Evolutionary conservation across 208 protist genomes (phyloP), one percentile per base, ranked within the genome.

Genomic region (Herpetomonas tarakana): DNA sequence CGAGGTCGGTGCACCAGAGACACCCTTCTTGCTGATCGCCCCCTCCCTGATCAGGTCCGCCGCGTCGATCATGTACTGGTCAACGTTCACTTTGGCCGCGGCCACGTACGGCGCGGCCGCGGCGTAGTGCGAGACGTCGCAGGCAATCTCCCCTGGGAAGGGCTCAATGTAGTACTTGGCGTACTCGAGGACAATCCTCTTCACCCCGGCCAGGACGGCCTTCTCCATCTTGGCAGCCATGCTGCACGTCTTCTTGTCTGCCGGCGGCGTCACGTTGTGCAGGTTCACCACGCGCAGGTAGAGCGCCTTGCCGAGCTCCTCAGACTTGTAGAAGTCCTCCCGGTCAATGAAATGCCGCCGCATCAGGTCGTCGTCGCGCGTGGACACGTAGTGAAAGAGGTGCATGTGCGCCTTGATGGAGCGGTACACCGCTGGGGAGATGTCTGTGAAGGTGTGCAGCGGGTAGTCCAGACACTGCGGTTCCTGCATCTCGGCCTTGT

Each of bases 51-150:
- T 30, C 12, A 59, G 50, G 3, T 65, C 38, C 11, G 61, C 12
- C 0, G 52, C 62, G 52, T 86, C 79, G 22, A 64, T 61, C 11
- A 58, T 0, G 24, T 65, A 54, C 59, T 82, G 79, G 12, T 21
- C 51, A 12, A 86, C 71, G 53, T 86, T 76, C 0, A 28, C 55
- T 0, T 62, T 38, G 1, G 60, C 58, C 6, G 59, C 64, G 9
- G 45, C 52, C 1, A 82, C 51, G 12, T 84, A 29, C n/a, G 74
- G 67, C 24, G 71, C 65, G n/a, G 59, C 65, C 1, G 39, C 44
- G 3, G 63, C 55, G 62, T 86, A 90, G 61, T 76, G 72, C 18
- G 76, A 75, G 14, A 90, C 67, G 55, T 90, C 83, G 24, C 72
- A 76, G 28, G 45, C 68, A 1, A 86, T 46, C 52, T 90, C 76